Conservation (phyloP, 495 filamentous ascomycete species). For the Hamigera avellanea region DNA sequence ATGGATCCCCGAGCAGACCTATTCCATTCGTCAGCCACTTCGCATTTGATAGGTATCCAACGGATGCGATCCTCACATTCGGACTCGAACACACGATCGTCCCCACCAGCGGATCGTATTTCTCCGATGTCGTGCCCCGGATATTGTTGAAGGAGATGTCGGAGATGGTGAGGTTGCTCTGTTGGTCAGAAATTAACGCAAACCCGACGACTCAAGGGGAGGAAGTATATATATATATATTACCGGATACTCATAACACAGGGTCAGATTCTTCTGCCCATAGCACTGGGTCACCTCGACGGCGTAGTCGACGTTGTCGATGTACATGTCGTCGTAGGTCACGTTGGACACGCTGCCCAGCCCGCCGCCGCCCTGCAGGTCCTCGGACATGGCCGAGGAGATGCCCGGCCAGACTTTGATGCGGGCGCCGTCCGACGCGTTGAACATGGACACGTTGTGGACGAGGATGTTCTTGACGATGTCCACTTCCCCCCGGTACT, state of each 20-base stretch:
- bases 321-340: constrained; percentile 43
- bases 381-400: constrained; percentile 35
- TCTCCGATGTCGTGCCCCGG: constrained; percentile 41
- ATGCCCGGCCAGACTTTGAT: constrained; percentile 61
- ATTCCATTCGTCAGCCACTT: not conserved
- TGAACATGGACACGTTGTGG: constrained; percentile 56
- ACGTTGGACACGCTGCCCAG: constrained; percentile 42
- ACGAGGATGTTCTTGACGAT: constrained; percentile 55
- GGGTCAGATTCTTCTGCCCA: constrained; percentile 48
- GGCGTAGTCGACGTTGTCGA: constrained; percentile 50
- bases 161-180: constrained; percentile 45
- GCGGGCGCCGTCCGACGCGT: constrained; percentile 53
- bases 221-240: no score
- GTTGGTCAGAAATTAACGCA: constrained; percentile 5
- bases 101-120: constrained; percentile 38
- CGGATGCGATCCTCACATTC: constrained; percentile 12
- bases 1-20: constrained; percentile 44
- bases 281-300: constrained; percentile 59
- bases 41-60: no score
- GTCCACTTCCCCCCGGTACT: constrained; percentile 51
- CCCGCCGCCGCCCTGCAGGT: constrained; percentile 52
- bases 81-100: constrained; percentile 47
- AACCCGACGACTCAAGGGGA: no score
- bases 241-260: constrained; percentile 48
- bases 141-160: constrained; percentile 44